Conservation (phyloP, 2,329 filamentous ascomycete genomes). For the Cryphonectria japonica region DNA sequence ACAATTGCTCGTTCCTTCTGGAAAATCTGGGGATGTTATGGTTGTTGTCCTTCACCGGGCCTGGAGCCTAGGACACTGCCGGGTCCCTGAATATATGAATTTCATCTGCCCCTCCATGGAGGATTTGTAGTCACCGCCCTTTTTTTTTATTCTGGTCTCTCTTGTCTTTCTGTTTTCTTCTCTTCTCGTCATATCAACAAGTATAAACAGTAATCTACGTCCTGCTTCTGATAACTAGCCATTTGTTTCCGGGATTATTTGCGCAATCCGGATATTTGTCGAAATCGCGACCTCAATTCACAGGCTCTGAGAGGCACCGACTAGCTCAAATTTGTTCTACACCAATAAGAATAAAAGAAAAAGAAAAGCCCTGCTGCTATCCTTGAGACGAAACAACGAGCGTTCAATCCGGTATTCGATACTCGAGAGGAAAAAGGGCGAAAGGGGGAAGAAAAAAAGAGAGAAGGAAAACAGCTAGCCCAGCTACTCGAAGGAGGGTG, state of each 20-base stretch:
- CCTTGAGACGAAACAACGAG: background rate
- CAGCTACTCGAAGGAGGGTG: background rate
- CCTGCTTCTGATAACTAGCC: background rate
- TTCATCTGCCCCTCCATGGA: slow-evolving; percentile 15
- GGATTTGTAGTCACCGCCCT: slow-evolving; percentile 21
- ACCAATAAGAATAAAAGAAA: background rate
- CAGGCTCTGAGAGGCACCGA: too few species aligned
- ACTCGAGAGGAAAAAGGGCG: too few species aligned
- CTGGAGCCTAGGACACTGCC: background rate
- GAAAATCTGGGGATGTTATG: slow-evolving; percentile 22
- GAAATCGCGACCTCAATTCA: background rate
- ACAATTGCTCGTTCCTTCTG: background rate
- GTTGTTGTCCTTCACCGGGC: background rate
- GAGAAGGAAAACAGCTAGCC: too few species aligned
- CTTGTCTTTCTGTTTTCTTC: background rate
- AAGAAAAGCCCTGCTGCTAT: background rate
- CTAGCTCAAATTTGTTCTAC: background rate
- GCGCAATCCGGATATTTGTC: background rate
- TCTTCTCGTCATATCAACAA: background rate
- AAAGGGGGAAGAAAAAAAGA: too few species aligned
- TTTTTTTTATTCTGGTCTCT: background rate
- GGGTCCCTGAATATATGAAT: slow-evolving; percentile 13
- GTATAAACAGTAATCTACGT: background rate
- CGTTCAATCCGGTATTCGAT: too few species aligned
- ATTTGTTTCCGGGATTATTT: slow-evolving; percentile 7